These are phyloP conservation scores for Trichoderma sp. DNA, from an alignment of 2,329 filamentous ascomycete species.

Conservation along the genomic window DNA sequence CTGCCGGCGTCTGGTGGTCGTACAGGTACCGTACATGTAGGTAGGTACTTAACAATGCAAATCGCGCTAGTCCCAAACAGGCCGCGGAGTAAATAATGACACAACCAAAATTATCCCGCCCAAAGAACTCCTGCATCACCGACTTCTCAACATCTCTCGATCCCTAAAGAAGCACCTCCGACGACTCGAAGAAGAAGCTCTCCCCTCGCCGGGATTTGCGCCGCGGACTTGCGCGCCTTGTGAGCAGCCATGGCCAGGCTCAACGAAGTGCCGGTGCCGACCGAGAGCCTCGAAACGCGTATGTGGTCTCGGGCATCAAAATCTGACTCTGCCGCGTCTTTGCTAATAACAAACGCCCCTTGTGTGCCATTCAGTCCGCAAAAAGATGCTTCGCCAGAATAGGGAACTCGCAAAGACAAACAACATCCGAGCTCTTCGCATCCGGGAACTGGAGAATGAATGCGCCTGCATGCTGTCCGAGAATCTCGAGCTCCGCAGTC, in stretches of 20 bases:
- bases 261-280: constrained; percentile 71
- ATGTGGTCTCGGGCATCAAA: constrained; percentile 43
- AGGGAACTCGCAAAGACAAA: constrained; percentile 80
- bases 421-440: constrained; percentile 74
- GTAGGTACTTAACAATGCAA: too few species aligned
- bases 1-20: not conserved
- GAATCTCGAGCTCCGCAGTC: constrained; percentile 71
- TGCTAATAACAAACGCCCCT: constrained; percentile 27
- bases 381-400: constrained; percentile 80
- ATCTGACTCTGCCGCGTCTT: constrained; percentile 13
- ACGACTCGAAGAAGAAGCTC: not conserved
- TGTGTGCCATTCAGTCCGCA: constrained; percentile 61
- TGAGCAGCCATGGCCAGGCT: constrained; percentile 71
- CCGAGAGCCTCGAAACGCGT: constrained; percentile 73
- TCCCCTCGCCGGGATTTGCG: not conserved
- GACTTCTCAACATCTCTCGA: constrained; percentile 21
- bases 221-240: constrained; percentile 38
- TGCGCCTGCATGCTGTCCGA: constrained; percentile 74
- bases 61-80: constrained; percentile 36
- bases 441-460: constrained; percentile 76
- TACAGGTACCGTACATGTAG: too few species aligned
- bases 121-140: constrained; percentile 17
- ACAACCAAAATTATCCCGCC: constrained; percentile 33
- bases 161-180: not conserved
- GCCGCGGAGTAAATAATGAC: constrained; percentile 43